Conservation (phyloP, 1,284 basidiomycete species). For the Cryptococcus floricola region DNA sequence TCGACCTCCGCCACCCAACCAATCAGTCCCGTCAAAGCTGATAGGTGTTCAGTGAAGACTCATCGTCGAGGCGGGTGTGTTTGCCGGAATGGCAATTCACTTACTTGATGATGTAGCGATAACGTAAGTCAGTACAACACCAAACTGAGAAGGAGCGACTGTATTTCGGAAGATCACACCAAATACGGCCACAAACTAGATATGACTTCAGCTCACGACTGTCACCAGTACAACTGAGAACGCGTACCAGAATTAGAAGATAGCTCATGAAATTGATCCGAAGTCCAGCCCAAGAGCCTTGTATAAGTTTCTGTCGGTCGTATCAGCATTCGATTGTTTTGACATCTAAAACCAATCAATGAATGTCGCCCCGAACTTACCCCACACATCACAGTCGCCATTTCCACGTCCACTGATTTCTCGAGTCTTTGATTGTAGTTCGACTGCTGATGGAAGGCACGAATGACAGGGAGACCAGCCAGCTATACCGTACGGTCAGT, state of each 20-base stretch:
- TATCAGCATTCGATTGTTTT: too few species aligned
- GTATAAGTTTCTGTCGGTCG: too few species aligned
- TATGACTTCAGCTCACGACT: background rate
- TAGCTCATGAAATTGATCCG: background rate
- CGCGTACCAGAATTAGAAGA: background rate
- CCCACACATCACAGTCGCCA: constrained; percentile 9
- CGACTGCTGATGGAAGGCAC: constrained; percentile 31
- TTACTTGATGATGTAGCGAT: constrained; percentile 2
- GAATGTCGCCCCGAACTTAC: too few species aligned
- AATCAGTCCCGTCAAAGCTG: background rate
- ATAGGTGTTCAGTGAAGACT: too few species aligned
- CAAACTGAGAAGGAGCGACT: constrained; percentile 34
- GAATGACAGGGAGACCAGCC: constrained; percentile 25
- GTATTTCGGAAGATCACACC: constrained; percentile 34
- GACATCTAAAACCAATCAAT: too few species aligned
- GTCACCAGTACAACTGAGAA: background rate
- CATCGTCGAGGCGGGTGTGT: too few species aligned
- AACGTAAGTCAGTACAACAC: constrained; percentile 40
- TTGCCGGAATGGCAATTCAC: background rate
- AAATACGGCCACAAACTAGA: constrained; percentile 30
- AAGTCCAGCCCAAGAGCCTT: too few species aligned
- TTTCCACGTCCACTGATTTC: constrained; percentile 20
- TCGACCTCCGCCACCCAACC: background rate
- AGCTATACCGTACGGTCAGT: constrained; percentile 12
- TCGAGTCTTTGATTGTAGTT: constrained; percentile 19